These are phyloP conservation scores for Grosmannia serpens DNA, from an alignment of 2,329 filamentous ascomycete genomes.

Conservation along the genomic window DNA sequence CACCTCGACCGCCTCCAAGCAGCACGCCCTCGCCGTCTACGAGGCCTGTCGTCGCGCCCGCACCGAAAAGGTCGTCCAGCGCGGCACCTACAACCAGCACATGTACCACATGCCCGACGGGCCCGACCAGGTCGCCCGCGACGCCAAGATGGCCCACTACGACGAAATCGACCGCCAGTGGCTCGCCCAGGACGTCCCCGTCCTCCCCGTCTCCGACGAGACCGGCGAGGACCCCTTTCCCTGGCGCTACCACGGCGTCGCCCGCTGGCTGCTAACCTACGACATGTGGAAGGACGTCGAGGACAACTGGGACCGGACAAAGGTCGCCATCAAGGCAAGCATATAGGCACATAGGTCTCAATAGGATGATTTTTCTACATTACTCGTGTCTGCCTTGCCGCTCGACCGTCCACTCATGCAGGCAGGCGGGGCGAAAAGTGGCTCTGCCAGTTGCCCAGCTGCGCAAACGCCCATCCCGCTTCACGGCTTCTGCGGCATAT, in stretches of 20 bases:
- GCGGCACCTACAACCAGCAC: slow-evolving; percentile 10
- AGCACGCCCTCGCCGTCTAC: slow-evolving; percentile 7
- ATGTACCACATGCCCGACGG: slow-evolving; percentile 13
- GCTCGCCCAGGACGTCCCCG: neutral
- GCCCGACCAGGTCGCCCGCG: slow-evolving; percentile 7
- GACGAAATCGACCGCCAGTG: slow-evolving; percentile 5
- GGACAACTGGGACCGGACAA: neutral
- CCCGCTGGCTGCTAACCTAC: slow-evolving; percentile 11
- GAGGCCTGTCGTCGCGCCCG: slow-evolving; percentile 9
- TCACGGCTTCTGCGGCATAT: no score
- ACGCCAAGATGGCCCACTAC: slow-evolving; percentile 2
- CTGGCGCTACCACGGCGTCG: slow-evolving; percentile 11
- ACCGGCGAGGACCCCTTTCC: slow-evolving; percentile 11
- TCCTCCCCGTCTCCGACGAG: slow-evolving; percentile 2
- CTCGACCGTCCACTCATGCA: no score
- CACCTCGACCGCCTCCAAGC: slow-evolving; percentile 1
- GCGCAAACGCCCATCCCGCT: no score
- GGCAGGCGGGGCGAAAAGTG: no score
- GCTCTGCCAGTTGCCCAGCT: no score
- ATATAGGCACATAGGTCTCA: neutral
- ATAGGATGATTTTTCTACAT: neutral
- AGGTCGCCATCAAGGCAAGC: neutral
- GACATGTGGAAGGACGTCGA: slow-evolving; percentile 11
- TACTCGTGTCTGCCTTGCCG: neutral
- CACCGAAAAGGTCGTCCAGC: slow-evolving; percentile 8